Percentiles rank a stretch among this genome's conserved stretches.
Evolutionary conservation across 768 basidiomycete species (phyloP).

Genomic region (Agrocybe chaxingu): DNA sequence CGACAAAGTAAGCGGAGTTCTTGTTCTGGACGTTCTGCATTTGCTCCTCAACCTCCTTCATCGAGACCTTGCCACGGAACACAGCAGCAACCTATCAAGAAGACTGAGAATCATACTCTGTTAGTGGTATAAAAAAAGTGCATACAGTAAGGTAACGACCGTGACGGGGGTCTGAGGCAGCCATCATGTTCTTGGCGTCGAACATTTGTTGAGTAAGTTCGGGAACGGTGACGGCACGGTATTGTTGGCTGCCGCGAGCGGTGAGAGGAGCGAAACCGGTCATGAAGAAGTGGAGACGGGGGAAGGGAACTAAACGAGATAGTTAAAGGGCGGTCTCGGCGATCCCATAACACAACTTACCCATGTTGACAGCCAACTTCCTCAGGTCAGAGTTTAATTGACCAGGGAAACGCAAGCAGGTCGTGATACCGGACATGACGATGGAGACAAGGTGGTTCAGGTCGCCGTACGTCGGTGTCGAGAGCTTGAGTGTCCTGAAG

Average conservation of each 20-base stretch:
- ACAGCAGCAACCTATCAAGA: slow-evolving; percentile 74
- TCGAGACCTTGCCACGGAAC: slow-evolving; percentile 99
- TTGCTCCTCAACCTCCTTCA: slow-evolving; percentile 99
- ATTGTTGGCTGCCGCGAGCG: slow-evolving; percentile 90
- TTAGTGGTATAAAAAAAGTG: background rate
- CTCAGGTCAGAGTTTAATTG: slow-evolving; percentile 98
- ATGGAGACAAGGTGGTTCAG: slow-evolving; percentile 97
- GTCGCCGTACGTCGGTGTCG: slow-evolving; percentile 94
- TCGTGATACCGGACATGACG: slow-evolving; percentile 99
- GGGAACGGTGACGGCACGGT: slow-evolving; percentile 95
- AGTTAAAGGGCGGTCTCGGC: background rate
- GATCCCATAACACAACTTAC: slow-evolving; percentile 37
- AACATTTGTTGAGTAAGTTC: slow-evolving; percentile 99
- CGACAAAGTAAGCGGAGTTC: slow-evolving; percentile 97
- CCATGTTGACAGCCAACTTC: slow-evolving; percentile 99
- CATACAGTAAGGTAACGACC: slow-evolving; percentile 93
- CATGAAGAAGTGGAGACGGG: slow-evolving; percentile 99
- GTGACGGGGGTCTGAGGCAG: slow-evolving; percentile 93
- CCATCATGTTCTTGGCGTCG: slow-evolving; percentile 99
- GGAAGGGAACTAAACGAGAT: slow-evolving; percentile 79
- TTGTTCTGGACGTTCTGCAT: slow-evolving; percentile 98
- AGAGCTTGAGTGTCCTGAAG: slow-evolving; percentile 95
- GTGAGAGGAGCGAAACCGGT: slow-evolving; percentile 94
- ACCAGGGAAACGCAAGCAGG: slow-evolving; percentile 99
- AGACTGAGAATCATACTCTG: background rate